These are phyloP conservation scores for Paracorniculantispora psalliotae DNA, from an alignment of 2,329 filamentous ascomycete genomes.

Conservation along the genomic window DNA sequence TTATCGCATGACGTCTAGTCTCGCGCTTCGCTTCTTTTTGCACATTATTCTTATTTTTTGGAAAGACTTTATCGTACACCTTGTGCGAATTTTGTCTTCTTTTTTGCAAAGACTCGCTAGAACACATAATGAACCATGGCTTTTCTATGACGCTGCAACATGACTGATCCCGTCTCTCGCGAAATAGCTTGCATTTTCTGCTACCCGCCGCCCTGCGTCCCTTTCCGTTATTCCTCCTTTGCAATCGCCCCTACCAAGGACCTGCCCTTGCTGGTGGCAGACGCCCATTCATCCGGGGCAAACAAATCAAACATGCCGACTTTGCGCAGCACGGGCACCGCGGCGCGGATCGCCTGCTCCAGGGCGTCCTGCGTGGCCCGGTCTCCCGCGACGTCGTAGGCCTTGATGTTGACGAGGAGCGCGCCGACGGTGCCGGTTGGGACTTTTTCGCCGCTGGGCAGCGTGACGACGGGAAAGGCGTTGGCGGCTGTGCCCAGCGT, in stretches of 20 bases:
- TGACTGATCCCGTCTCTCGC: no score
- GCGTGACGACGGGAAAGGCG: constrained; percentile 16
- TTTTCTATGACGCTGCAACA: no score
- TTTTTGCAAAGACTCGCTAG: background rate
- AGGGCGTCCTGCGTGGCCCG: background rate
- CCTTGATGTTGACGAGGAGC: constrained; percentile 14
- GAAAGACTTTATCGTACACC: background rate
- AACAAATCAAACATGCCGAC: constrained; percentile 18
- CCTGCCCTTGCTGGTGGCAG: constrained; percentile 2
- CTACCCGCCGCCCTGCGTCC: no score
- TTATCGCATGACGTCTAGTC: background rate
- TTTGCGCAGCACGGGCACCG: constrained; percentile 13
- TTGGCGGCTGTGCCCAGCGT: constrained; percentile 11
- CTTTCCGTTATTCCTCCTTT: background rate
- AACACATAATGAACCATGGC: background rate
- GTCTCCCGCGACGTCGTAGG: constrained; percentile 12
- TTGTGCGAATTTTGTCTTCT: background rate
- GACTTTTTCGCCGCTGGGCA: constrained; percentile 14
- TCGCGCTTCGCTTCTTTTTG: background rate
- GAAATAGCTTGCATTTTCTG: no score
- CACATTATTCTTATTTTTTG: background rate
- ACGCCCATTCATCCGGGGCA: constrained; percentile 14
- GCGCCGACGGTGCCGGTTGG: constrained; percentile 17
- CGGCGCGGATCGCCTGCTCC: constrained; percentile 11
- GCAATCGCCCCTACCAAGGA: constrained; percentile 15